phyloP scores from a whole-genome alignment of 352 stramenopile species.

The Phytophthora hybrid region DNA sequence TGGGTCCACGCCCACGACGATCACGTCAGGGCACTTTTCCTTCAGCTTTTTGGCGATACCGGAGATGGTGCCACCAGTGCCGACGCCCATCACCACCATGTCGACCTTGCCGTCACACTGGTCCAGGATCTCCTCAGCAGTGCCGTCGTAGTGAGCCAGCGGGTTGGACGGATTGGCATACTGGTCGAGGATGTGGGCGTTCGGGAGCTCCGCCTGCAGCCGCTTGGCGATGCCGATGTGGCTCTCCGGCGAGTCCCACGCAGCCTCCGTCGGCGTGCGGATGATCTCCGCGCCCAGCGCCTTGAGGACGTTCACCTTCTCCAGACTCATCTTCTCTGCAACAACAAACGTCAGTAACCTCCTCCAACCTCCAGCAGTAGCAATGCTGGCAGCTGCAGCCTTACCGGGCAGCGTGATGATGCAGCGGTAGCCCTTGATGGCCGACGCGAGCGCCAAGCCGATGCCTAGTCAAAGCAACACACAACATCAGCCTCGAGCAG shows the following conservation, averaged over 20 bases:
- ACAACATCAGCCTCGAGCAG: not conserved
- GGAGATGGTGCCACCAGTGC: slow-evolving; percentile 96
- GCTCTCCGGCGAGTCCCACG: slow-evolving; percentile 95
- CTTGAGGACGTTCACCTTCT: slow-evolving; percentile 96
- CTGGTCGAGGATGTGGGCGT: slow-evolving; percentile 96
- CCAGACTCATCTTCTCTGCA: slow-evolving; percentile 96
- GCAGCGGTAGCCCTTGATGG: slow-evolving; percentile 95
- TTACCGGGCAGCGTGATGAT: slow-evolving; percentile 89
- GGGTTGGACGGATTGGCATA: slow-evolving; percentile 97
- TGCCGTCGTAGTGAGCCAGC: slow-evolving; percentile 95
- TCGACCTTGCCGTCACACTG: slow-evolving; percentile 95
- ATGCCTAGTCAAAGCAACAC: slow-evolving; percentile 69
- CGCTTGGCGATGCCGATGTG: slow-evolving; percentile 94
- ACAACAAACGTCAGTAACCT: slow-evolving; percentile 2
- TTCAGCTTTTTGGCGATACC: slow-evolving; percentile 95
- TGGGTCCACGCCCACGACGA: slow-evolving; percentile 91
- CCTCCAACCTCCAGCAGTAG: not conserved
- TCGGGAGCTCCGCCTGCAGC: slow-evolving; percentile 93
- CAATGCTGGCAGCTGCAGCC: not conserved
- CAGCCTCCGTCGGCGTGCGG: slow-evolving; percentile 94
- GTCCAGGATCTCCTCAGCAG: slow-evolving; percentile 94
- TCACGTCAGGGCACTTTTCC: slow-evolving; percentile 86
- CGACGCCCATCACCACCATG: slow-evolving; percentile 94
- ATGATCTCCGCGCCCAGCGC: slow-evolving; percentile 96
- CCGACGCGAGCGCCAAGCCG: slow-evolving; percentile 95